Base-by-base conservation (phyloP, 2,329 filamentous ascomycete species). In the Venturia carpophila region DNA sequence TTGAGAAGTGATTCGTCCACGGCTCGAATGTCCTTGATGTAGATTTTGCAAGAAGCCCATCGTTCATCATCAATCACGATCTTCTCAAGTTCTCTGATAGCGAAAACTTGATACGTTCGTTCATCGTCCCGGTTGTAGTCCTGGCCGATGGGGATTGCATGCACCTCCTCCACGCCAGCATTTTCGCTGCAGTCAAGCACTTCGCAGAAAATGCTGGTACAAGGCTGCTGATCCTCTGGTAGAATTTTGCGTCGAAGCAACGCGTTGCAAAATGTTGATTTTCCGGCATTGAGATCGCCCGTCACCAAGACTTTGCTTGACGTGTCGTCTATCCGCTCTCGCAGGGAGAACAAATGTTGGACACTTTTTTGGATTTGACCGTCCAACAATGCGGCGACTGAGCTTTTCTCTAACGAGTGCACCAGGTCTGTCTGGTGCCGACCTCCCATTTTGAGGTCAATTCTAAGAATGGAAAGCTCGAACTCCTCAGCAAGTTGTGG, bases 241-340 rank as follows among this genome's bases (percentile, higher is more conserved):
- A 99, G 78, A 37, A 99, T 85, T 76, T 97, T 97, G 68, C 92
- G 86, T 67, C 94, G 88, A 49, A 99, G 78, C 1, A 99, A 80
- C n/a, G 94, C 94, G 76, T 99, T 99, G 79, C 94, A 99, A 71
- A 99, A 99, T 0, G 94, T 99, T 4, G 94, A 99, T 74, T 99
- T 99, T 73, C 94, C 94, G 10, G 94, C 93, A 73, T 99, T 99
- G 64, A 99, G 78, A 74, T 99, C 94, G 72, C 94, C 94, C 0
- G 94, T 99, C 21, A 99, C 87, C 66, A 99, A 79, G 1, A 99
- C 94, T 75, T 99, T 99, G 77, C 93, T 97, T 5, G 93, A 91
- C 0, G 91, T 97, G 75, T 99, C 94, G 74, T 97, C 94, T 68
- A 99, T 99, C 64, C 94, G 87, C 69, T 97, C 94, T 67, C 92